Percentiles rank a stretch among this genome's conserved stretches.
phyloP scores from a whole-genome alignment of 345 rosid genomes.

The Hibiscus trionum region DNA sequence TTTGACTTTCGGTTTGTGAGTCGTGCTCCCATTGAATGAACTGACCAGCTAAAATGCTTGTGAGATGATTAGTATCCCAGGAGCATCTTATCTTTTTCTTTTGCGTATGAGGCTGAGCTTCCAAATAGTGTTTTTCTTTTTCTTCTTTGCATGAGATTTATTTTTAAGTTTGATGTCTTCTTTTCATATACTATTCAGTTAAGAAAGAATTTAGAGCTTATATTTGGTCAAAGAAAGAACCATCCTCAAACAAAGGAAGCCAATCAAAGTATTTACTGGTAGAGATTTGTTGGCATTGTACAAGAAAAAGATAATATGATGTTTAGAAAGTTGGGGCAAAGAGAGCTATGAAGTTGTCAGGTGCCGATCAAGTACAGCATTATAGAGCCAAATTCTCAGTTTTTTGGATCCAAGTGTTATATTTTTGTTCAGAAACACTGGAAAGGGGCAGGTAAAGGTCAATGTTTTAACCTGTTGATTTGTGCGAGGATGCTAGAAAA shows the following conservation, averaged over 20 bases:
- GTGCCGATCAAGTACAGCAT: slow-evolving; percentile 46
- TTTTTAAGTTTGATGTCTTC: slow-evolving; percentile 44
- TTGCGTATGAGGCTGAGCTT: slow-evolving; percentile 7
- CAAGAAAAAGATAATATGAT: slow-evolving; percentile 46
- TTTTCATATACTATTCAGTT: slow-evolving; percentile 65
- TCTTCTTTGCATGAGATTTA: slow-evolving; percentile 5
- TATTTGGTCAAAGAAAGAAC: slow-evolving; percentile 71
- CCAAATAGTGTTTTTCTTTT: slow-evolving; percentile 4
- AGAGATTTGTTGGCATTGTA: slow-evolving; percentile 51
- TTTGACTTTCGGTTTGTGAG: slow-evolving; percentile 23
- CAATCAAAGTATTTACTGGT: slow-evolving; percentile 52
- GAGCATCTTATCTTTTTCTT: slow-evolving; percentile 23
- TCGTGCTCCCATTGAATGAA: slow-evolving; percentile 2
- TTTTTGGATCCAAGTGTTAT: slow-evolving; percentile 38
- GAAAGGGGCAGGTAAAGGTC: slow-evolving; percentile 56
- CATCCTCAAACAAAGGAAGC: slow-evolving; percentile 63
- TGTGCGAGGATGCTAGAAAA: slow-evolving; percentile 24
- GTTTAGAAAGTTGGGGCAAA: slow-evolving; percentile 57
- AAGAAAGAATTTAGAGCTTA: slow-evolving; percentile 61
- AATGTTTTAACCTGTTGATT: slow-evolving; percentile 28
- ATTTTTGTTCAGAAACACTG: slow-evolving; percentile 41
- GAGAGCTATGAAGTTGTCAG: slow-evolving; percentile 52
- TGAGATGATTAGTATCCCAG: slow-evolving; percentile 24
- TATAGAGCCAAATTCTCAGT: slow-evolving; percentile 44
- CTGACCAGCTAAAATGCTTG: slow-evolving; percentile 23